A percentile compares a stretch with the other conserved stretches of the same genome.
Evolutionary conservation across 2,329 filamentous ascomycete genomes (phyloP).

Genomic region (Dichotomopilus funicola): DNA sequence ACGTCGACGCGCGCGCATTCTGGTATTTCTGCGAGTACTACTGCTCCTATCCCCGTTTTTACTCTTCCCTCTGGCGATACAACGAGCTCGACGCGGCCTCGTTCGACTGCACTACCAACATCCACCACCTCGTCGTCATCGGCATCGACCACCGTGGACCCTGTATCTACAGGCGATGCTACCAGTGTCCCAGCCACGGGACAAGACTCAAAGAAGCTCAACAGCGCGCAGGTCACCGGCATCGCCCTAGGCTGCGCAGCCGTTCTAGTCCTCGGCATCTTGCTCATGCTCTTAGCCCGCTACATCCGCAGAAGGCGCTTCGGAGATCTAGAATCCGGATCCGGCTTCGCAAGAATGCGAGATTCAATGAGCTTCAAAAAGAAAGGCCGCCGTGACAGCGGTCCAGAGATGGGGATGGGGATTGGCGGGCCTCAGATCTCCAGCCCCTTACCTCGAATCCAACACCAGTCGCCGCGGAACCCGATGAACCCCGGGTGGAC

Average conservation of each 20-base stretch:
- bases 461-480: conserved; percentile 13
- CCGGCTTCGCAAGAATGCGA: conserved; percentile 33
- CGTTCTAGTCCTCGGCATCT: conserved; percentile 42
- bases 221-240: conserved; percentile 46
- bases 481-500: conserved; percentile 10
- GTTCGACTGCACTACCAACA: conserved; percentile 1
- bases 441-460: conserved; percentile 32
- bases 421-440: conserved; percentile 35
- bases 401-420: neutral
- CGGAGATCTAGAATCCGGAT: conserved; percentile 32
- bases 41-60: conserved; percentile 44
- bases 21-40: conserved; percentile 2
- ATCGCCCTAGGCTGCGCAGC: conserved; percentile 51
- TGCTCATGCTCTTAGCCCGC: conserved; percentile 41
- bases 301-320: conserved; percentile 34
- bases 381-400: conserved; percentile 17
- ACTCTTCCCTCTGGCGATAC: conserved; percentile 8
- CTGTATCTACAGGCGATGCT: neutral
- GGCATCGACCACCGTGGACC: neutral
- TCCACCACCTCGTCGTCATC: neutral
- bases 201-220: conserved; percentile 21
- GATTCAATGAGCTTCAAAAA: conserved; percentile 31
- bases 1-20: conserved; percentile 12
- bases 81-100: conserved; percentile 7
- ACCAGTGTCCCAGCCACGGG: neutral